Conservation (phyloP, 2,329 filamentous ascomycete genomes). For the Didymosphaeria variabile region DNA sequence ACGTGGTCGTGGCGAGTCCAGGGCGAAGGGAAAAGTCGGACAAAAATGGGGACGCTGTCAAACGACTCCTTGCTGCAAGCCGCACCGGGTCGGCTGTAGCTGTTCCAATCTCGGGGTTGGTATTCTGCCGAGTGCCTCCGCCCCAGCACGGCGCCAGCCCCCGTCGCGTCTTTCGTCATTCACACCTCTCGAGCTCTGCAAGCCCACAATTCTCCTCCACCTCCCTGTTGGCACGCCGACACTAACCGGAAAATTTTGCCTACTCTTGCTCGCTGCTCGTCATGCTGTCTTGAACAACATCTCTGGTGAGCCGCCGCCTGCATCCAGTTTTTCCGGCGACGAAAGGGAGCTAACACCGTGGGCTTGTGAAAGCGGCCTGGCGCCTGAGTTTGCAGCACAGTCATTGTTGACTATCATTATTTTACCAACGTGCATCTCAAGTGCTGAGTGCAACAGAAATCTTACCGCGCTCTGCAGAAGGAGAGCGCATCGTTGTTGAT, state of each 20-base stretch:
- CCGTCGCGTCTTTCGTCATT: slow-evolving; percentile 20
- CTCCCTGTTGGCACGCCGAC: slow-evolving; percentile 12
- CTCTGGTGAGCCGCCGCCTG: slow-evolving; percentile 15
- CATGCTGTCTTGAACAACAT: slow-evolving; percentile 18
- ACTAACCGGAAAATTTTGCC: slow-evolving; percentile 23
- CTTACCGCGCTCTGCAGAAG: slow-evolving; percentile 8
- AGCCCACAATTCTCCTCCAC: slow-evolving; percentile 14
- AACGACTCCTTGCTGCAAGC: neutral
- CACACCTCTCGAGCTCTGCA: slow-evolving; percentile 4
- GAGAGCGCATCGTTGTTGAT: neutral
- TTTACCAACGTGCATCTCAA: neutral
- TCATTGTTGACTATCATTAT: neutral
- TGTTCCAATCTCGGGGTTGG: slow-evolving; percentile 9
- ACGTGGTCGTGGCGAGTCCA: neutral
- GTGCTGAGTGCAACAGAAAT: neutral
- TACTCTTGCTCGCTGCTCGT: neutral
- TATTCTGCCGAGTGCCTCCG: slow-evolving; percentile 13
- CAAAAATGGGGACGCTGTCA: neutral
- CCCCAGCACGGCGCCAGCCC: slow-evolving; percentile 9
- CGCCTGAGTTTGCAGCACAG: slow-evolving; percentile 1
- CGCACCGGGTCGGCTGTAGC: neutral
- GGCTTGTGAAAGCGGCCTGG: slow-evolving; percentile 14
- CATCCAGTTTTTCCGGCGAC: slow-evolving; percentile 16
- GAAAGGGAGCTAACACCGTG: neutral
- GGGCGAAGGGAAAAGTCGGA: neutral